These are phyloP conservation scores for Miscanthus sacchariflorus DNA, from an alignment of 202 grass and related monocot species.

Conservation along the genomic window DNA sequence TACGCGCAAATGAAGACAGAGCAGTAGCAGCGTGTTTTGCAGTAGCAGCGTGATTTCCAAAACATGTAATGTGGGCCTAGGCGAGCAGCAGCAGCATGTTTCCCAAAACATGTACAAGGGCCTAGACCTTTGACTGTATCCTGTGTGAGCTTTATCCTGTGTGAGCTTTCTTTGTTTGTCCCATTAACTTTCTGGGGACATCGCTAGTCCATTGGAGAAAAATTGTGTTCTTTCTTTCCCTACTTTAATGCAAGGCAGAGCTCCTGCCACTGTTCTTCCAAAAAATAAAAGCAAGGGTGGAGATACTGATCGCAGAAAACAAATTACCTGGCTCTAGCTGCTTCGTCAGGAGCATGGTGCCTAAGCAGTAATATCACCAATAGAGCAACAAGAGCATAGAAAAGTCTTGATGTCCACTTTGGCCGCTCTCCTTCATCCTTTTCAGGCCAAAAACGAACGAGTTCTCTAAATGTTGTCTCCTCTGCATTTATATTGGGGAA, in stretches of 20 bases:
- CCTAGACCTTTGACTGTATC: neutral
- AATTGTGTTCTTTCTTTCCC: neutral
- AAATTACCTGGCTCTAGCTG: constrained; percentile 94
- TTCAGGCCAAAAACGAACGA: constrained; percentile 93
- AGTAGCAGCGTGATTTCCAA: neutral
- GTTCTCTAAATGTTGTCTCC: constrained; percentile 98
- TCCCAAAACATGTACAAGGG: neutral
- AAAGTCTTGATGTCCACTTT: constrained; percentile 90
- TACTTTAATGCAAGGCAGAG: neutral
- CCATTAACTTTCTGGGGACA: neutral
- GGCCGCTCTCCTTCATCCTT: constrained; percentile 85
- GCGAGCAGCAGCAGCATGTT: neutral
- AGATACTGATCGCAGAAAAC: constrained; percentile 34
- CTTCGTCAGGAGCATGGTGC: constrained; percentile 98
- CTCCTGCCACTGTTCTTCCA: neutral
- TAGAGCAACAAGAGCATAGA: constrained; percentile 74
- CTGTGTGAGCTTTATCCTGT: neutral
- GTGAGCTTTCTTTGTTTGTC: neutral
- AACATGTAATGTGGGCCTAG: neutral
- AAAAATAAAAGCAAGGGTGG: constrained; percentile 10
- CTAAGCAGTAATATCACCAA: constrained; percentile 79
- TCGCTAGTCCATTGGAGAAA: neutral
- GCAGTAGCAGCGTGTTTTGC: neutral
- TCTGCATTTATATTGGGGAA: constrained; percentile 99
- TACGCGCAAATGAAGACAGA: neutral